phyloP scores from a whole-genome alignment of 768 basidiomycete species.

The Pleurotus sapidus region DNA sequence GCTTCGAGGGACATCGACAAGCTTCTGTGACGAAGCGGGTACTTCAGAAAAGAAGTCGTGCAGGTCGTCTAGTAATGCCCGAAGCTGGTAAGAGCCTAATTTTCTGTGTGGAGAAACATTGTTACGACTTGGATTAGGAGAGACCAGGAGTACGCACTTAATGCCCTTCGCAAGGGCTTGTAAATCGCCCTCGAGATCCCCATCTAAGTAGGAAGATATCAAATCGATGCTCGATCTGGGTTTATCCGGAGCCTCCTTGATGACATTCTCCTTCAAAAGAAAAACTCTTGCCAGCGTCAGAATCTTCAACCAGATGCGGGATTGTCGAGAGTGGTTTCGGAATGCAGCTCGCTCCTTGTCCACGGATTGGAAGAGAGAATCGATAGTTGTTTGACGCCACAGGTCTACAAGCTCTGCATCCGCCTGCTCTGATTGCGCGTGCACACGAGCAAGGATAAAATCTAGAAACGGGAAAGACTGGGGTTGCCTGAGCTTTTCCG shows the following conservation, averaged over 20 bases:
- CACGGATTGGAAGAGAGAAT: slow-evolving; percentile 29
- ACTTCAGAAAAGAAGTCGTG: slow-evolving; percentile 33
- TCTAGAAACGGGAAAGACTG: slow-evolving; percentile 29
- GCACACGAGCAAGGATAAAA: slow-evolving; percentile 32
- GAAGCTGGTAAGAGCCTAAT: slow-evolving; percentile 29
- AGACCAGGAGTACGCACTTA: slow-evolving; percentile 33
- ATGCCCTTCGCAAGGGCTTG: slow-evolving; percentile 44
- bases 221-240: slow-evolving; percentile 28
- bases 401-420: slow-evolving; percentile 12
- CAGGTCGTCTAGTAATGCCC: slow-evolving; percentile 37
- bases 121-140: not conserved
- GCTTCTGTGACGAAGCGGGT: slow-evolving; percentile 24
- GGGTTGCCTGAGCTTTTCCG: slow-evolving; percentile 11
- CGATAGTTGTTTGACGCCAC: slow-evolving; percentile 24
- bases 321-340: slow-evolving; percentile 21
- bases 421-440: slow-evolving; percentile 8
- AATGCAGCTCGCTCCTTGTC: slow-evolving; percentile 36
- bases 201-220: slow-evolving; percentile 44
- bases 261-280: slow-evolving; percentile 41
- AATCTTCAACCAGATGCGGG: slow-evolving; percentile 49
- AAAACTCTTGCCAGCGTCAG: slow-evolving; percentile 41
- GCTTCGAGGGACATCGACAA: slow-evolving; percentile 27
- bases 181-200: slow-evolving; percentile 37
- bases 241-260: slow-evolving; percentile 29
- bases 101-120: slow-evolving; percentile 27